Evolutionary conservation across 1,284 basidiomycete species (phyloP).

Genomic region (Gastroboletus turbinatus): DNA sequence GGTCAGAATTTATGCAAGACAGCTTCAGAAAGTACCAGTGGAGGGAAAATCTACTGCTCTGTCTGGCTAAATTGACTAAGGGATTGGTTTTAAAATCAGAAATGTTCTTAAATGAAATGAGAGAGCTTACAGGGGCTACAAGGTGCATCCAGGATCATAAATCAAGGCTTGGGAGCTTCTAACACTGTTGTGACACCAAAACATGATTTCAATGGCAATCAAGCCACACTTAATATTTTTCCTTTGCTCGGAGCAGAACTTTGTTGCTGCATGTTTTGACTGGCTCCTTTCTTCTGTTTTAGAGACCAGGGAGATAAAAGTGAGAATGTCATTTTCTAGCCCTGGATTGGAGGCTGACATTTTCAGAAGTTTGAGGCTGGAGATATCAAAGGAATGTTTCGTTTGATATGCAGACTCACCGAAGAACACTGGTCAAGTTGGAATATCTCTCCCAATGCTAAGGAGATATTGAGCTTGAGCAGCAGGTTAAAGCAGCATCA

Average conservation of each 20-base stretch:
- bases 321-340: not conserved
- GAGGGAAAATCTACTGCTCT: conserved; percentile 2
- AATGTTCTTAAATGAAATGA: not conserved
- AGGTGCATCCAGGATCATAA: too few species aligned
- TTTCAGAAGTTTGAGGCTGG: not conserved
- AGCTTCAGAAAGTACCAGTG: conserved; percentile 17
- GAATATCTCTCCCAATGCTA: not conserved
- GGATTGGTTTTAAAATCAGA: too few species aligned
- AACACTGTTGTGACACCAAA: not conserved
- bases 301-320: rapidly evolving
- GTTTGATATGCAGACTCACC: not conserved
- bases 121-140: too few species aligned
- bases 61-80: not conserved
- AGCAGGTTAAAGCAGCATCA: not conserved
- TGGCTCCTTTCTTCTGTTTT: not conserved
- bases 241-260: conserved; percentile 11
- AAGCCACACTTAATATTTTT: conserved; percentile 18
- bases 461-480: not conserved
- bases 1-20: not conserved
- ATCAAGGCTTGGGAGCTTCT: not conserved
- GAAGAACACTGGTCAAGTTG: not conserved
- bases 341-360: not conserved
- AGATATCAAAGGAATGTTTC: not conserved
- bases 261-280: conserved; percentile 5
- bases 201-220: not conserved